A percentile compares a stretch with the other conserved stretches of the same genome.
Evolutionary conservation across 2,329 filamentous ascomycete genomes (phyloP).

Genomic region (Fusarium xylarioides): DNA sequence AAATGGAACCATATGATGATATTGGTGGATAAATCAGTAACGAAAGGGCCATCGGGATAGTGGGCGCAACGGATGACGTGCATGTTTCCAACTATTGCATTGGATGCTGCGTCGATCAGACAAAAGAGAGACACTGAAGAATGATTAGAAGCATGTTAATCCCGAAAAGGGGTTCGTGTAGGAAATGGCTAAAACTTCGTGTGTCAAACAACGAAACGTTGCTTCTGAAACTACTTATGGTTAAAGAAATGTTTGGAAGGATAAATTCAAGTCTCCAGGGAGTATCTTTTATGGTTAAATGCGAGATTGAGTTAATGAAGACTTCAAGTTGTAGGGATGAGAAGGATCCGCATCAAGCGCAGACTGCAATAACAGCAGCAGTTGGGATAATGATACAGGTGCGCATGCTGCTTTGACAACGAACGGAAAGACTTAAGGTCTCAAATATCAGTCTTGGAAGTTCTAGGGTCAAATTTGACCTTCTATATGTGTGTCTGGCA

Average conservation of each 20-base stretch:
- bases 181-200: not conserved
- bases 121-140: not conserved
- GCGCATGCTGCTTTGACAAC: not conserved
- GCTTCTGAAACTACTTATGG: not conserved
- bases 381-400: not conserved
- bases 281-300: not conserved
- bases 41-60: not conserved
- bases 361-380: not conserved
- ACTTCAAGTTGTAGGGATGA: not conserved
- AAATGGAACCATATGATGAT: not conserved
- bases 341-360: not conserved
- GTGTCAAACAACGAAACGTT: not conserved
- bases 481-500: not conserved
- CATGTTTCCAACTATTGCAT: not conserved
- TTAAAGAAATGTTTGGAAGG: not conserved
- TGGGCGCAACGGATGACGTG: not conserved
- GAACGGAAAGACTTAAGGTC: not conserved
- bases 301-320: not conserved
- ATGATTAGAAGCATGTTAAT: slow-evolving; percentile 5
- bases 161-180: slow-evolving; percentile 14
- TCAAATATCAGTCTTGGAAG: not conserved
- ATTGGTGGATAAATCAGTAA: not conserved
- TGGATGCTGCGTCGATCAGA: no score
- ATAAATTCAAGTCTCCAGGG: not conserved
- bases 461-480: not conserved